These are phyloP conservation scores for Neonothopanus nambi DNA, from an alignment of 1,284 basidiomycete genomes.

Conservation along the genomic window DNA sequence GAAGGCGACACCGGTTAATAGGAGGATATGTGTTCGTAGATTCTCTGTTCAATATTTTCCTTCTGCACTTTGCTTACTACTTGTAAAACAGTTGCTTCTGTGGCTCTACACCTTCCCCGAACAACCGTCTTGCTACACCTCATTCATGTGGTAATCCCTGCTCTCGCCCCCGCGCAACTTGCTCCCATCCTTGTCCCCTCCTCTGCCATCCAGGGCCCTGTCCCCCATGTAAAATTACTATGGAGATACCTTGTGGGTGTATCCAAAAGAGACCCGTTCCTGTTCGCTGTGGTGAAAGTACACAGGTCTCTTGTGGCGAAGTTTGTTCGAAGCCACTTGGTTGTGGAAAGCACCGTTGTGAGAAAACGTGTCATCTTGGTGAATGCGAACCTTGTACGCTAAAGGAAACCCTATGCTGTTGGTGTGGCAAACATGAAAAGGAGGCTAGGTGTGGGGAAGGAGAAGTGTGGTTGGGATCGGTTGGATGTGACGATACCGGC, in stretches of 20 bases:
- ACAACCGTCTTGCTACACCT: constrained; percentile 70
- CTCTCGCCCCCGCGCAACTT: constrained; percentile 64
- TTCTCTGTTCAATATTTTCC: constrained; percentile 3
- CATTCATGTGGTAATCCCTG: constrained; percentile 86
- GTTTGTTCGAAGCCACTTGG: constrained; percentile 56
- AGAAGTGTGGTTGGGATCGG: constrained; percentile 19
- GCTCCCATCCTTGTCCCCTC: constrained; percentile 81
- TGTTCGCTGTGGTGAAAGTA: constrained; percentile 58
- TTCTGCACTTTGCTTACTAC: constrained; percentile 1
- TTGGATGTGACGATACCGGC: constrained; percentile 21
- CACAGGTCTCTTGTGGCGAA: constrained; percentile 63
- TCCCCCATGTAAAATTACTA: constrained; percentile 53
- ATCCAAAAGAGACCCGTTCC: constrained; percentile 55
- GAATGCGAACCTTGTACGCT: constrained; percentile 65
- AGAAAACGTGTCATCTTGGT: constrained; percentile 70
- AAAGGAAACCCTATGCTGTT: constrained; percentile 62
- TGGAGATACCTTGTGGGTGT: constrained; percentile 64
- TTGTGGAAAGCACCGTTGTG: constrained; percentile 73
- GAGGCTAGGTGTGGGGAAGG: constrained; percentile 67
- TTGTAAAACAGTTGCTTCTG: constrained; percentile 78
- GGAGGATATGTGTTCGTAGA: constrained; percentile 62
- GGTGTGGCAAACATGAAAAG: constrained; percentile 72
- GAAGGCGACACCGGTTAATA: constrained; percentile 65
- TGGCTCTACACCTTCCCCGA: constrained; percentile 69
- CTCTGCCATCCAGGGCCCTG: constrained; percentile 56